Evolutionary conservation across 306 rosid species (phyloP).

Genomic region (Fragaria ananassa): DNA sequence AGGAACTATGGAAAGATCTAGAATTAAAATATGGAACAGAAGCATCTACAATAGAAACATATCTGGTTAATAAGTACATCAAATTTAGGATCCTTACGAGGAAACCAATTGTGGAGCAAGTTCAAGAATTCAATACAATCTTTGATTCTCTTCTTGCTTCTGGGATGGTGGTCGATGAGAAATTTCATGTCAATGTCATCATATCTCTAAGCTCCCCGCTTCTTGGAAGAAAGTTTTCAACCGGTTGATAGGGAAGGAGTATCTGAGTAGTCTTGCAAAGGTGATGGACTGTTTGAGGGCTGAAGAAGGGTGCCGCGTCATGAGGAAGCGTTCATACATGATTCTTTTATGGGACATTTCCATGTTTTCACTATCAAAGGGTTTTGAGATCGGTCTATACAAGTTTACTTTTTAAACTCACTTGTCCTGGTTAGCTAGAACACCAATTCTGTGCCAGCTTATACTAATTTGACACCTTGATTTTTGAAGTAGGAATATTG

Average conservation of each 20-base stretch:
- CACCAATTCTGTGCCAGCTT: no score
- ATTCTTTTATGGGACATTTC: no score
- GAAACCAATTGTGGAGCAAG: slow-evolving; percentile 49
- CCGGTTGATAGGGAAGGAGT: slow-evolving; percentile 53
- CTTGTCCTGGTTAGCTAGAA: no score
- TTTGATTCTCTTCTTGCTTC: slow-evolving; percentile 54
- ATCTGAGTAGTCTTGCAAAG: slow-evolving; percentile 45
- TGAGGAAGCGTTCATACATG: no score
- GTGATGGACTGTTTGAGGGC: slow-evolving; percentile 54
- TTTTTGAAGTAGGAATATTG: no score
- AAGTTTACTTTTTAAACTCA: no score
- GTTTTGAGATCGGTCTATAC: no score
- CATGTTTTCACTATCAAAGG: no score
- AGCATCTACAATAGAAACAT: slow-evolving; percentile 25
- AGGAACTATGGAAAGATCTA: slow-evolving; percentile 80
- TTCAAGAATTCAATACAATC: slow-evolving; percentile 52
- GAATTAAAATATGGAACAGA: slow-evolving; percentile 46
- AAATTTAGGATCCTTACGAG: slow-evolving; percentile 64
- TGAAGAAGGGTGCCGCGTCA: slow-evolving; percentile 48
- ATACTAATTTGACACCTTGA: no score
- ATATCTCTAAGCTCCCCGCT: slow-evolving; percentile 72
- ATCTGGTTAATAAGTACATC: slow-evolving; percentile 62
- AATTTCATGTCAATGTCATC: slow-evolving; percentile 67
- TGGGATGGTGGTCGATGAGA: slow-evolving; percentile 60
- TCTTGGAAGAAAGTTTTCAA: slow-evolving; percentile 63